Conservation (phyloP, 331 rosid genomes). For the Rhamnella rubrinervis region DNA sequence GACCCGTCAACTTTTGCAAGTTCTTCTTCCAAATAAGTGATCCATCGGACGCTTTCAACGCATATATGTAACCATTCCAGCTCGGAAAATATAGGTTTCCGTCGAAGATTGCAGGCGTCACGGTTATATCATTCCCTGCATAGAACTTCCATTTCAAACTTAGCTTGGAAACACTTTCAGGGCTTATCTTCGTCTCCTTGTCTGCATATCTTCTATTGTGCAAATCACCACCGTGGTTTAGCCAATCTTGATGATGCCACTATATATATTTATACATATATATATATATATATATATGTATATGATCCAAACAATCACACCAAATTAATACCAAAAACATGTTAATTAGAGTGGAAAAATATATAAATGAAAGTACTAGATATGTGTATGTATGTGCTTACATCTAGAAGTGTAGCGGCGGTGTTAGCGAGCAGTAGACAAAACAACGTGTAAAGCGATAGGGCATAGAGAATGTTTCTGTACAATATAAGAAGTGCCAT, state of each 20-base stretch:
- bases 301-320: too few relatives aligned
- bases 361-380: too few relatives aligned
- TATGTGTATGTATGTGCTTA: too few relatives aligned
- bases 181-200: slow-evolving; percentile 27
- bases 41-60: slow-evolving; percentile 21
- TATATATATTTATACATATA: too few relatives aligned
- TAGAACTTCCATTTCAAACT: slow-evolving; percentile 29
- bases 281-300: too few relatives aligned
- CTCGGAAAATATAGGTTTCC: slow-evolving; percentile 23
- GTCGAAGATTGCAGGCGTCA: slow-evolving; percentile 19
- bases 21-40: slow-evolving; percentile 25
- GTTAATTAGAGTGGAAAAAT: too few relatives aligned
- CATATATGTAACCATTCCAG: slow-evolving; percentile 31
- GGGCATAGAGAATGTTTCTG: background rate
- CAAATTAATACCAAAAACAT: too few relatives aligned
- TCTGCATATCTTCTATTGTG: slow-evolving; percentile 28
- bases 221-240: slow-evolving; percentile 35
- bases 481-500: background rate
- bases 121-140: slow-evolving; percentile 22
- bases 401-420: background rate
- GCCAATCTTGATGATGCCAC: slow-evolving; percentile 10
- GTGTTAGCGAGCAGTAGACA: background rate
- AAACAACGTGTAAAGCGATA: background rate
- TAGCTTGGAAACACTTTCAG: slow-evolving; percentile 6
- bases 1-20: slow-evolving; percentile 12